Evolutionary conservation across 2,329 filamentous ascomycete species (phyloP), one percentile per base, ranked within the genome.

Genomic region (Ophiostoma tasmaniense): DNA sequence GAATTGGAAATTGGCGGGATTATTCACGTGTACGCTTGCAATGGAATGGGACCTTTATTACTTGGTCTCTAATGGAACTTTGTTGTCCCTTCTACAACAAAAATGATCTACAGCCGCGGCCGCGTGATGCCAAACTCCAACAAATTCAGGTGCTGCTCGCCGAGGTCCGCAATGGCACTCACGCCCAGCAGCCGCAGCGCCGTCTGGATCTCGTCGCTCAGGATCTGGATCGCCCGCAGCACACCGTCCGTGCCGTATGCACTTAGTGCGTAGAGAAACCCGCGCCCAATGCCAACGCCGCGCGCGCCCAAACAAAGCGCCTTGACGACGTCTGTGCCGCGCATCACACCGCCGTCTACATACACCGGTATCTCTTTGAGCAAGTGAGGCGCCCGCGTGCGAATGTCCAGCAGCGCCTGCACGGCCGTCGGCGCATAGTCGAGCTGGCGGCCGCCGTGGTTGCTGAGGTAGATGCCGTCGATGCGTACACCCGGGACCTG

Each of bases 261-360:
- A 20, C 80, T 81, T 11, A 87, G 76, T 0, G 84, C 84, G 73
- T 86, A 87, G 14, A 87, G 79, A 25, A 81, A 84, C 5, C 85
- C 84, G 66, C 85, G 75, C 2, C 81, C 82, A 10, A 84, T 72
- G 1, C 81, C 81, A 0, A 79, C 82, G 0, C 79, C 81, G 25
- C 76, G 81, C 0, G 81, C 82, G 3, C 82, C 82, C 8, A 84
- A 73, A 42, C 78, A 79, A 1, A 84, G 72, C 17, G 80, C 80
- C 74, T 83, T 83, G 17, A 84, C 75, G 14, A 83, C 78, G 70
- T 84, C 82, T 0, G 80, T 77, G 14, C 82, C 82, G 37, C 81
- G 77, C 17, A 79, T 74, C 42, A 83, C 75, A 0, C 82, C 82
- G 30, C 81, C 80, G 68, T 84, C 82, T 1, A 83, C 76, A 55